Percentiles rank a stretch among this genome's conserved stretches.
Evolutionary conservation across 2,329 filamentous ascomycete genomes (phyloP).

Genomic region (Calonectria pteridis): DNA sequence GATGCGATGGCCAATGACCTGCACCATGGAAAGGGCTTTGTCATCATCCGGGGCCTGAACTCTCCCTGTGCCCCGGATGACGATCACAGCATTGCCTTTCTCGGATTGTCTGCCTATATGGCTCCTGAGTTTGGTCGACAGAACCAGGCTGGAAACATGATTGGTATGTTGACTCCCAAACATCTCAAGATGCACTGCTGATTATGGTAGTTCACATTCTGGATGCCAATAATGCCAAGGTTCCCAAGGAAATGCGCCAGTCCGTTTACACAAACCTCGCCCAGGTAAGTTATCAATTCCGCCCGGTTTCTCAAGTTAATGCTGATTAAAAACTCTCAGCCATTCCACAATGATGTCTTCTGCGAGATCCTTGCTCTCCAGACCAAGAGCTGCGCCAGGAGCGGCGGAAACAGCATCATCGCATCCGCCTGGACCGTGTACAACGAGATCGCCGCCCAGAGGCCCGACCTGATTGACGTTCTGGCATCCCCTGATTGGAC

Average conservation of each 20-base stretch:
- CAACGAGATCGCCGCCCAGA: constrained; percentile 68
- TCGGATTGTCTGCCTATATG: neutral
- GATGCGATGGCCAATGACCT: neutral
- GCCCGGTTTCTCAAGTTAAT: rapidly evolving
- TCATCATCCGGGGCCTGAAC: neutral
- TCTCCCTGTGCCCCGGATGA: neutral
- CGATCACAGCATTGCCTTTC: neutral
- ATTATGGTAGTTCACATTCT: neutral
- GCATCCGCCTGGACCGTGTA: constrained; percentile 71
- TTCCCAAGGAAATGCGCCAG: constrained; percentile 1
- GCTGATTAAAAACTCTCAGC: neutral
- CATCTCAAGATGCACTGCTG: neutral
- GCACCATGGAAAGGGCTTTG: neutral
- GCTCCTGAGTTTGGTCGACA: neutral
- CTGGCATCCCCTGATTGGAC: constrained; percentile 62
- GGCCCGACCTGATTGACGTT: constrained; percentile 70
- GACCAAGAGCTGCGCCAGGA: neutral
- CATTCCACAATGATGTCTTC: neutral
- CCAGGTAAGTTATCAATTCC: neutral
- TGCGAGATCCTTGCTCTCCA: neutral
- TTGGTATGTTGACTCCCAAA: neutral
- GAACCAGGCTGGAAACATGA: neutral
- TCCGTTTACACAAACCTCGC: constrained; percentile 2
- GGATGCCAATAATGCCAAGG: neutral
- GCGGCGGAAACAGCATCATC: constrained; percentile 5